phyloP scores from a whole-genome alignment of 352 stramenopile genomes.

The Pythium insidiosum region DNA sequence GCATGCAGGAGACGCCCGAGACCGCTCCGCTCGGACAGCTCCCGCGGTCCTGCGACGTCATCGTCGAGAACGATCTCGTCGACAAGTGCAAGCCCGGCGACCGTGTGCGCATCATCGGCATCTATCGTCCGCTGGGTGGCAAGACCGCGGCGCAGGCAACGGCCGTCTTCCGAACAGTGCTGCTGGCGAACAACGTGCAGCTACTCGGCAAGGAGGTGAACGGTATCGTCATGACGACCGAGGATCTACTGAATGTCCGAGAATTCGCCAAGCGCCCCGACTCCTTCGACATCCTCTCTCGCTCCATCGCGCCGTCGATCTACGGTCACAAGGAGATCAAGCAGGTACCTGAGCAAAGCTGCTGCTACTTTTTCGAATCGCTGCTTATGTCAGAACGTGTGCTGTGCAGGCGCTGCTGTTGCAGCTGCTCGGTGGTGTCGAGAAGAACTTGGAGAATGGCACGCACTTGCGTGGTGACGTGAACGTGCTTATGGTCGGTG shows the following conservation, averaged over 20 bases:
- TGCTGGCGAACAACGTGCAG: slow-evolving; percentile 96
- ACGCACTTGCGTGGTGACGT: slow-evolving; percentile 99
- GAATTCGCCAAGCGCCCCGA: slow-evolving; percentile 88
- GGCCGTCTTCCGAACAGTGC: slow-evolving; percentile 94
- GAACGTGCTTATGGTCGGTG: slow-evolving; percentile 96
- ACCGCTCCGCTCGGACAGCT: slow-evolving; percentile 95
- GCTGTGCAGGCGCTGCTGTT: slow-evolving; percentile 46
- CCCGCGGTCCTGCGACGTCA: slow-evolving; percentile 95
- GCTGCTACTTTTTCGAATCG: not conserved
- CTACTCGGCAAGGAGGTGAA: slow-evolving; percentile 92
- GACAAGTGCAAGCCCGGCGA: slow-evolving; percentile 98
- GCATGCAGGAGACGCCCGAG: slow-evolving; percentile 88
- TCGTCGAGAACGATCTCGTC: slow-evolving; percentile 98
- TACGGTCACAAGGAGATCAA: slow-evolving; percentile 99
- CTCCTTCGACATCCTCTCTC: slow-evolving; percentile 89
- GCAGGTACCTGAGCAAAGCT: slow-evolving; percentile 61
- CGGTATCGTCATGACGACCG: slow-evolving; percentile 86
- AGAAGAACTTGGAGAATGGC: slow-evolving; percentile 97
- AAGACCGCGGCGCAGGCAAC: slow-evolving; percentile 68
- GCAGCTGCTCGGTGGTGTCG: slow-evolving; percentile 85
- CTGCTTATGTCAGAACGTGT: not conserved
- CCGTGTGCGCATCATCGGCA: slow-evolving; percentile 91
- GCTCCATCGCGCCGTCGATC: slow-evolving; percentile 96
- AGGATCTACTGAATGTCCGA: slow-evolving; percentile 92
- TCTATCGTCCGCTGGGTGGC: slow-evolving; percentile 90